Conservation (phyloP, 768 basidiomycete genomes). For the Gyrodon lividus region DNA sequence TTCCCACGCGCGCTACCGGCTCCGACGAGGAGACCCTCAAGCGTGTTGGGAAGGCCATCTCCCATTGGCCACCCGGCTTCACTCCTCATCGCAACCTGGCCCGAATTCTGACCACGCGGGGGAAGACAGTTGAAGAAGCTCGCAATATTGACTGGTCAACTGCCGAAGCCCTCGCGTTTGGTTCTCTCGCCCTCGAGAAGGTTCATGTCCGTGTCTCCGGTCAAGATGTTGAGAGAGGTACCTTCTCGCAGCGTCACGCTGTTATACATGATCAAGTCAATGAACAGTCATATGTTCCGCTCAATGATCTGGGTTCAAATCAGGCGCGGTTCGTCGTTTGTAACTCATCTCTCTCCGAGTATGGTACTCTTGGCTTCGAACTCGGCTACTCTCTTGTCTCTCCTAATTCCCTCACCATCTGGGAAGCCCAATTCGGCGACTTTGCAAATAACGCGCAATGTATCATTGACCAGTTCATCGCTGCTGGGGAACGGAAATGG, state of each 20-base stretch:
- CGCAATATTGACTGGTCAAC: slow-evolving; percentile 96
- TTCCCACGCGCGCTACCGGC: slow-evolving; percentile 91
- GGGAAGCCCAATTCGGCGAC: slow-evolving; percentile 99
- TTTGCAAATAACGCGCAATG: slow-evolving; percentile 97
- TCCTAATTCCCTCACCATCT: slow-evolving; percentile 87
- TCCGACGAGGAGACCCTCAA: slow-evolving; percentile 71
- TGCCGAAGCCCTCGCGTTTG: slow-evolving; percentile 96
- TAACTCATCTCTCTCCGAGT: slow-evolving; percentile 97
- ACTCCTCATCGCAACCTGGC: slow-evolving; percentile 89
- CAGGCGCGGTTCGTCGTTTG: slow-evolving; percentile 95
- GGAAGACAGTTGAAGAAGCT: slow-evolving; percentile 90
- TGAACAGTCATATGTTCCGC: slow-evolving; percentile 85
- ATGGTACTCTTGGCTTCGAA: slow-evolving; percentile 92
- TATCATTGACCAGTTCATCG: slow-evolving; percentile 99
- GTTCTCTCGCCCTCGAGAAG: slow-evolving; percentile 88
- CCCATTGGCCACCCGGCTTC: slow-evolving; percentile 83
- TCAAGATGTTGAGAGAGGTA: slow-evolving; percentile 98
- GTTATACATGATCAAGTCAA: slow-evolving; percentile 95
- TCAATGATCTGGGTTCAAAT: slow-evolving; percentile 82
- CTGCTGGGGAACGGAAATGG: slow-evolving; percentile 97
- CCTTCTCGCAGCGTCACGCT: slow-evolving; percentile 97
- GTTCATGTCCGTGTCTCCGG: slow-evolving; percentile 94
- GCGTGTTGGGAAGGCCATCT: slow-evolving; percentile 84
- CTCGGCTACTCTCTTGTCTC: slow-evolving; percentile 98
- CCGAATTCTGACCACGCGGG: slow-evolving; percentile 84